Evolutionary conservation across 2,329 filamentous ascomycete genomes (phyloP).

Genomic region (Furcasterigmium sp.): DNA sequence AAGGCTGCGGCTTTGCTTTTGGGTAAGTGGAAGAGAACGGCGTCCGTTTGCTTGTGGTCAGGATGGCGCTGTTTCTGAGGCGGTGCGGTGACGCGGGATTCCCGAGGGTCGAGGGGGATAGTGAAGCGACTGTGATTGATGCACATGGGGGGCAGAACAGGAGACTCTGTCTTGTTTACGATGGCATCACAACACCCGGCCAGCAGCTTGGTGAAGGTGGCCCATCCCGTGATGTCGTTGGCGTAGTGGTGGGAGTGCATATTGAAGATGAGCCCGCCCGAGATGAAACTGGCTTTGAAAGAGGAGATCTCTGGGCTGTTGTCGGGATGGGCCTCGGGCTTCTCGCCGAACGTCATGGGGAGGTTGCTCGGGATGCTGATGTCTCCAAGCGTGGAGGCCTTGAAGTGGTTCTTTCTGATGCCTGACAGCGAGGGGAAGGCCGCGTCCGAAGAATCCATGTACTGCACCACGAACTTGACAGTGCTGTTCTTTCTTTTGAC

Average conservation of each 20-base stretch:
- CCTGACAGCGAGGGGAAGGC: conserved; percentile 31
- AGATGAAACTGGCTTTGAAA: conserved; percentile 35
- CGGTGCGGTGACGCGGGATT: conserved; percentile 24
- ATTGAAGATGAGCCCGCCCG: conserved; percentile 33
- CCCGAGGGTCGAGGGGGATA: conserved; percentile 18
- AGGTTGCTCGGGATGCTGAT: conserved; percentile 25
- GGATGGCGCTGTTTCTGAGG: conserved; percentile 20
- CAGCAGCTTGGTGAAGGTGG: conserved; percentile 28
- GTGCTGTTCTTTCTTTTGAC: conserved; percentile 27
- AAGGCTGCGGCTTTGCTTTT: conserved; percentile 34
- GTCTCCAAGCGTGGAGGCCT: conserved; percentile 23
- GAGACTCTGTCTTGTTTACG: conserved; percentile 20
- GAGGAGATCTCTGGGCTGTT: conserved; percentile 25
- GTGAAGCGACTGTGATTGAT: conserved; percentile 28
- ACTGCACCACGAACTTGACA: conserved; percentile 27
- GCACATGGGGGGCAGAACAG: conserved; percentile 27
- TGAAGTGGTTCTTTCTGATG: conserved; percentile 28
- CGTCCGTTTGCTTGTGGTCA: conserved; percentile 15
- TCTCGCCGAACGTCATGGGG: conserved; percentile 32
- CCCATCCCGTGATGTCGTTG: conserved; percentile 37
- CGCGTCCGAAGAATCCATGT: conserved; percentile 29
- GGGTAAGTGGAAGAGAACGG: conserved; percentile 35
- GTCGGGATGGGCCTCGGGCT: conserved; percentile 28
- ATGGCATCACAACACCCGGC: conserved; percentile 35
- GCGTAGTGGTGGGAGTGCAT: conserved; percentile 37